Conservation (phyloP, 768 basidiomycete genomes). For the Cytidiella melzeri region DNA sequence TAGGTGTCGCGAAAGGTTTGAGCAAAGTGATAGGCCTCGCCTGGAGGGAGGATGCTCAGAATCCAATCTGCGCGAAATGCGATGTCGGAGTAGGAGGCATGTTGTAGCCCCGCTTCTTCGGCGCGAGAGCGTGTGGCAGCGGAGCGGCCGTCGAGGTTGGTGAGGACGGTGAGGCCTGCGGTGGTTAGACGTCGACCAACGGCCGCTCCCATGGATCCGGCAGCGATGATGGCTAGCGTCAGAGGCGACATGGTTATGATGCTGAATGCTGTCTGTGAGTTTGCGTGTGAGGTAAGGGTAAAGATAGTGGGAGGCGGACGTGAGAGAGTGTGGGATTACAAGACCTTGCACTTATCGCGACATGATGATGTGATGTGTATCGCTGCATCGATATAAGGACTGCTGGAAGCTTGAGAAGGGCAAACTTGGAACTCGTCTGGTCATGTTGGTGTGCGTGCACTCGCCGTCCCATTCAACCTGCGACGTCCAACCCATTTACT, state of each 20-base stretch:
- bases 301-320: too few species aligned
- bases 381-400: too few species aligned
- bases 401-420: too few species aligned
- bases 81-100: constrained; percentile 34
- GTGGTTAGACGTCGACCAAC: constrained; percentile 42
- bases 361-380: too few species aligned
- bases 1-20: constrained; percentile 31
- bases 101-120: constrained; percentile 42
- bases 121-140: constrained; percentile 44
- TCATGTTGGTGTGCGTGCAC: too few species aligned
- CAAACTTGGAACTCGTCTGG: too few species aligned
- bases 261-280: too few species aligned
- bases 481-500: too few species aligned
- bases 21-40: constrained; percentile 41
- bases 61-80: constrained; percentile 36
- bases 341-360: too few species aligned
- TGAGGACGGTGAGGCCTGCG: constrained; percentile 48
- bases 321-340: too few species aligned
- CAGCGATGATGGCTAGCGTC: constrained; percentile 42
- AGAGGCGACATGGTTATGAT: constrained; percentile 13
- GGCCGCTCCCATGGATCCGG: constrained; percentile 56
- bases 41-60: constrained; percentile 54
- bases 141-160: constrained; percentile 48
- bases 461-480: too few species aligned
- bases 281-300: too few species aligned